Evolutionary conservation across 495 filamentous ascomycete species (phyloP).

Genomic region (Aspergillus steynii): DNA sequence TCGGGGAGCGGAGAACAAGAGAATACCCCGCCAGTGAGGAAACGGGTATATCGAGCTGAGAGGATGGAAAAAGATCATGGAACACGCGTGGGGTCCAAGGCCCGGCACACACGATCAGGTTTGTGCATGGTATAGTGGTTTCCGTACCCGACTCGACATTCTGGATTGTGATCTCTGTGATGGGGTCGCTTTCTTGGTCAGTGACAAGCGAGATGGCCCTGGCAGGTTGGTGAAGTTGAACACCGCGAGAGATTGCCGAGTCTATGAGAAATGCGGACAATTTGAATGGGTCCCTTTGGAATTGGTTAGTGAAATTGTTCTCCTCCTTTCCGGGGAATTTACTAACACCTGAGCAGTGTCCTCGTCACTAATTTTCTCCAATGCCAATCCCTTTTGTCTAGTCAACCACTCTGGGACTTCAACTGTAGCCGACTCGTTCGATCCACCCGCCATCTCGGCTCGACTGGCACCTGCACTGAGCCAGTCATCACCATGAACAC

Average conservation of each 20-base stretch:
- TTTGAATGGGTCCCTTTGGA: slow-evolving; percentile 54
- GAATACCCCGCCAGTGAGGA: slow-evolving; percentile 69
- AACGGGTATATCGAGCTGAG: slow-evolving; percentile 52
- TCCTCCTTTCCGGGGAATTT: too few species aligned
- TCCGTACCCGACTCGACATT: slow-evolving; percentile 24
- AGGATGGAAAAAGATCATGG: slow-evolving; percentile 59
- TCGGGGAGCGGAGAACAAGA: slow-evolving; percentile 63
- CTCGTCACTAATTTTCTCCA: slow-evolving; percentile 65
- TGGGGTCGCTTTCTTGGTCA: slow-evolving; percentile 41
- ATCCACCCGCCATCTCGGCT: slow-evolving; percentile 52
- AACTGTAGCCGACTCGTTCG: slow-evolving; percentile 5
- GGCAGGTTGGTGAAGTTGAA: slow-evolving; percentile 65
- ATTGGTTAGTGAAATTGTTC: slow-evolving; percentile 11
- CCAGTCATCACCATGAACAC: slow-evolving; percentile 59
- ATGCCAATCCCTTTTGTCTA: slow-evolving; percentile 43
- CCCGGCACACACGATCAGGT: slow-evolving; percentile 66
- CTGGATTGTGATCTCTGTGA: slow-evolving; percentile 51
- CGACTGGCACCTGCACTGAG: slow-evolving; percentile 61
- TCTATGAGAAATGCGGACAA: slow-evolving; percentile 66
- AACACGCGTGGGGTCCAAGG: slow-evolving; percentile 69
- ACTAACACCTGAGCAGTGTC: slow-evolving; percentile 64
- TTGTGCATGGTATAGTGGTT: slow-evolving; percentile 44
- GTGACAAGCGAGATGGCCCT: slow-evolving; percentile 52
- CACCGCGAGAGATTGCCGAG: slow-evolving; percentile 57
- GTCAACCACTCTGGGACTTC: slow-evolving; percentile 59